Percentiles rank a stretch among this genome's conserved stretches.
Conservation (phyloP, 1,284 basidiomycete genomes). For the Blastosporella zonata region DNA sequence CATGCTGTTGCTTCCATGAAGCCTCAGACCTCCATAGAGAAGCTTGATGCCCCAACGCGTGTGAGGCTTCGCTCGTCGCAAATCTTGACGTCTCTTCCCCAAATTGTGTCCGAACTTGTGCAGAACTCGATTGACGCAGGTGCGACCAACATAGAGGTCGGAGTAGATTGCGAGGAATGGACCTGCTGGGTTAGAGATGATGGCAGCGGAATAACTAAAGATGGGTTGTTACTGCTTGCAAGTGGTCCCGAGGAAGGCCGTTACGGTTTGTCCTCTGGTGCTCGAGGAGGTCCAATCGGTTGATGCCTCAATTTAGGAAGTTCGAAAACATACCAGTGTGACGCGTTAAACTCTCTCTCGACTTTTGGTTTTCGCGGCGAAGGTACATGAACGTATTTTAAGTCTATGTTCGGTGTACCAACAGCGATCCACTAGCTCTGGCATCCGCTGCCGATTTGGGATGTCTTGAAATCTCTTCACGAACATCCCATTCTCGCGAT, state of each 20-base stretch:
- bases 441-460: constrained; percentile 77
- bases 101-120: constrained; percentile 77
- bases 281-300: background rate
- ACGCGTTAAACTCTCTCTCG: constrained; percentile 47
- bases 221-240: constrained; percentile 55
- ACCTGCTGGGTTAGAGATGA: constrained; percentile 81
- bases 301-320: constrained; percentile 44
- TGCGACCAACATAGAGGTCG: constrained; percentile 59
- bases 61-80: constrained; percentile 76
- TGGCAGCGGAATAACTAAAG: constrained; percentile 68
- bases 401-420: background rate
- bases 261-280: constrained; percentile 52
- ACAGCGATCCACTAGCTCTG: constrained; percentile 43
- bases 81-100: constrained; percentile 76
- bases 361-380: constrained; percentile 90
- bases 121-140: constrained; percentile 83
- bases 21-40: constrained; percentile 29
- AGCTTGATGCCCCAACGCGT: constrained; percentile 51
- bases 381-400: constrained; percentile 48
- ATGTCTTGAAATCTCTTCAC: constrained; percentile 77
- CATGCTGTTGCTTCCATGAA: background rate
- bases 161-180: constrained; percentile 70
- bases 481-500: constrained; percentile 52
- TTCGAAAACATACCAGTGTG: constrained; percentile 62
- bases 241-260: constrained; percentile 49